Conservation (phyloP, 2,329 filamentous ascomycete species). For the Colletotrichum orbiculare region DNA sequence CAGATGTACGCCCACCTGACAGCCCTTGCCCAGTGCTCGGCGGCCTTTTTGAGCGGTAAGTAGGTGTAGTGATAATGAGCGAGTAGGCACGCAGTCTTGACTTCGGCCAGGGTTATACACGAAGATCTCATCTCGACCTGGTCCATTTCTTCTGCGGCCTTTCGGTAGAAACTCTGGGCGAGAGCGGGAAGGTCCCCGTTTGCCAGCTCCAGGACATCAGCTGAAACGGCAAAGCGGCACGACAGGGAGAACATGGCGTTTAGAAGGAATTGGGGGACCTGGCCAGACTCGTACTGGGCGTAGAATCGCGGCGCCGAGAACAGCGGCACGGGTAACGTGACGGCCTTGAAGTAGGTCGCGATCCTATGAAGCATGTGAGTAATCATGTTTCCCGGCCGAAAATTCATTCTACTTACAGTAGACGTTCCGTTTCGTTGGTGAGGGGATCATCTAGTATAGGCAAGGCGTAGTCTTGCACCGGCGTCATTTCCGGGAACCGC, state of each 20-base stretch:
- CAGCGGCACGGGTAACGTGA: not conserved
- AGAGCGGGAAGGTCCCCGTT: not conserved
- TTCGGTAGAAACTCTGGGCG: not conserved
- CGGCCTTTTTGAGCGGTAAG: not conserved
- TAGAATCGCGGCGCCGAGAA: slow-evolving; percentile 5
- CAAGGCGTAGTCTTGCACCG: too few species aligned
- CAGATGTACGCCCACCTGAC: slow-evolving; percentile 11
- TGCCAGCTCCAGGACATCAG: not conserved
- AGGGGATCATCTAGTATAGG: not conserved
- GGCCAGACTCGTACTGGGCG: not conserved
- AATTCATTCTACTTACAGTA: not conserved
- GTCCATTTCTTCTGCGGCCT: not conserved
- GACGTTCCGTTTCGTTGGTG: not conserved
- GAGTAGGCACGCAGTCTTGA: slow-evolving; percentile 1
- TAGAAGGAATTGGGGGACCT: not conserved
- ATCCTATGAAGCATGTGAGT: not conserved
- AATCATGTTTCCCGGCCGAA: not conserved
- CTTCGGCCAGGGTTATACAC: not conserved
- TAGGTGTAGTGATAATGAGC: slow-evolving; percentile 7
- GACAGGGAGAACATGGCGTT: slow-evolving; percentile 6
- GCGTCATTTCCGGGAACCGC: too few species aligned
- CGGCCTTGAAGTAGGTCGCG: slow-evolving; percentile 2
- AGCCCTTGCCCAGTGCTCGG: not conserved
- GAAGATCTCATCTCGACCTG: not conserved
- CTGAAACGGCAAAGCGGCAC: slow-evolving; percentile 1